Conservation (phyloP, 768 basidiomycete genomes). For the Cytidiella melzeri region DNA sequence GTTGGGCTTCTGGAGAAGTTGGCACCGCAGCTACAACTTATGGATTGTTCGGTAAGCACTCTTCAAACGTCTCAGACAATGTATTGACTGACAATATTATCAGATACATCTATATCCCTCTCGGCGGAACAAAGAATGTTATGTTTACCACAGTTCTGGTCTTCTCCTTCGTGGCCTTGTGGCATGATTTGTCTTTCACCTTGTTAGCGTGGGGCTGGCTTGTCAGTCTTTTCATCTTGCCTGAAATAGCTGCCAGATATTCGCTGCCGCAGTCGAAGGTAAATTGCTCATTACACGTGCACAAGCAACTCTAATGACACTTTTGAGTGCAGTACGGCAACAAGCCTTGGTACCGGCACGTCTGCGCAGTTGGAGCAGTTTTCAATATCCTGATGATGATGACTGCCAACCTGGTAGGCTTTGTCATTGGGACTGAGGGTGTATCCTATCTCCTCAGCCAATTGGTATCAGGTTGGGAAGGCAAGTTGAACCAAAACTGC, state of each 20-base stretch:
- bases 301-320: neutral
- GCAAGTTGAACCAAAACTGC: conserved; percentile 29
- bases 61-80: neutral
- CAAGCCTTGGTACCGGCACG: conserved; percentile 77
- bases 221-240: conserved; percentile 81
- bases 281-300: conserved; percentile 16
- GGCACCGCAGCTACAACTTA: conserved; percentile 95
- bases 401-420: conserved; percentile 89
- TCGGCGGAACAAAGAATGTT: conserved; percentile 63
- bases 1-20: conserved; percentile 90
- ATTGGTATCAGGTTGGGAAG: conserved; percentile 60
- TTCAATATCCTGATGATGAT: conserved; percentile 86
- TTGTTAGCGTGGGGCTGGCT: conserved; percentile 98
- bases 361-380: conserved; percentile 77
- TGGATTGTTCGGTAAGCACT: conserved; percentile 77
- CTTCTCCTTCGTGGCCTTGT: conserved; percentile 95
- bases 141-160: conserved; percentile 67
- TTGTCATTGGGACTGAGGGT: conserved; percentile 86
- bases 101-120: conserved; percentile 92
- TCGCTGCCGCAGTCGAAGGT: conserved; percentile 65
- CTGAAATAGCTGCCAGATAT: conserved; percentile 64
- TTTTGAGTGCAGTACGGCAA: conserved; percentile 51
- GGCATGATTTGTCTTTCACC: conserved; percentile 90
- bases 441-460: conserved; percentile 56
- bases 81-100: neutral